Evolutionary conservation across 73 alveolate genomes (phyloP).

Genomic region (Tetrahymena borealis): DNA sequence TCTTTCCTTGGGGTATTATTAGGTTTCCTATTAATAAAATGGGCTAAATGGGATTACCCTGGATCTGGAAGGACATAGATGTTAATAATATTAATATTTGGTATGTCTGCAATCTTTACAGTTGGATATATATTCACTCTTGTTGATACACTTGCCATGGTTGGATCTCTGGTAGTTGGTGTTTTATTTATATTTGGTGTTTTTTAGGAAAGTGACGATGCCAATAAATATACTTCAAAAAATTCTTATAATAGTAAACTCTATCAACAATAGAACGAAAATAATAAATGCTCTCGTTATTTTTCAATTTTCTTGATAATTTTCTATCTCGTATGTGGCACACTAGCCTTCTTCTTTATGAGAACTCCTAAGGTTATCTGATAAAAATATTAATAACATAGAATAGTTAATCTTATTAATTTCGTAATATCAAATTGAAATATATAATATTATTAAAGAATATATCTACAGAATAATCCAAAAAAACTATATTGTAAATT

Average conservation of each 20-base stretch:
- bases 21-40: slow-evolving; percentile 13
- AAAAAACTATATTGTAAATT: too few relatives aligned
- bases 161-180: slow-evolving; percentile 19
- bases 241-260: not conserved
- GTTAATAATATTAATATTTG: slow-evolving; percentile 3
- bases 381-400: not conserved
- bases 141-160: not conserved
- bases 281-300: not conserved
- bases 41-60: slow-evolving; percentile 42
- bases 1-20: slow-evolving; percentile 25
- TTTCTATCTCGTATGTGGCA: not conserved
- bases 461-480: too few relatives aligned
- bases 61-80: slow-evolving; percentile 41
- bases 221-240: not conserved
- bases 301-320: not conserved
- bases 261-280: not conserved
- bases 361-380: not conserved
- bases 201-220: not conserved
- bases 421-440: not conserved
- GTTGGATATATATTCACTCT: slow-evolving; percentile 5
- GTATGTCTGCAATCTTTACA: slow-evolving; percentile 5
- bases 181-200: not conserved
- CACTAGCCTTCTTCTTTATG: not conserved
- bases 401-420: not conserved
- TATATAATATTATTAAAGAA: too few relatives aligned